These are phyloP conservation scores for Sanghuangporus weigelae DNA, from an alignment of 1,284 basidiomycete genomes.

Conservation along the genomic window DNA sequence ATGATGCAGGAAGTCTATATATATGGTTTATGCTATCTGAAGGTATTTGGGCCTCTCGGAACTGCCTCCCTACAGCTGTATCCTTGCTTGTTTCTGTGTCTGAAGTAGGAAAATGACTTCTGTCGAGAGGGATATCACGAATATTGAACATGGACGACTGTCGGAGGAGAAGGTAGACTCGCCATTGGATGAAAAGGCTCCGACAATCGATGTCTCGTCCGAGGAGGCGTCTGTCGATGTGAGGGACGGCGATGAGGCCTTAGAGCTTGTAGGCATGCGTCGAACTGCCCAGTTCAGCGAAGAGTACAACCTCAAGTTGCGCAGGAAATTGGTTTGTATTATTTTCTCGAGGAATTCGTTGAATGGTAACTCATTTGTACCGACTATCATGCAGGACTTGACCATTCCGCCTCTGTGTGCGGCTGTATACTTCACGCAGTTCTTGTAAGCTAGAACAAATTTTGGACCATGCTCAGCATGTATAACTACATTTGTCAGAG, in stretches of 20 bases:
- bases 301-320: constrained; percentile 51
- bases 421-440: constrained; percentile 64
- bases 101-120: not conserved
- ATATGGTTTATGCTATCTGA: not conserved
- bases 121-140: not conserved
- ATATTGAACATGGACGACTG: not conserved
- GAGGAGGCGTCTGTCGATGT: constrained; percentile 36
- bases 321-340: constrained; percentile 49
- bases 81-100: not conserved
- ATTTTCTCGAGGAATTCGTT: not conserved
- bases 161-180: constrained; percentile 8
- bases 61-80: not conserved
- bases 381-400: constrained; percentile 36
- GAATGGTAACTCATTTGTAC: not conserved
- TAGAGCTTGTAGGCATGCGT: constrained; percentile 51
- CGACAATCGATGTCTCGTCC: constrained; percentile 15
- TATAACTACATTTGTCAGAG: constrained; percentile 31
- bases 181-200: constrained; percentile 10
- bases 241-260: constrained; percentile 43
- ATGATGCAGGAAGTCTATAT: not conserved
- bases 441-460: constrained; percentile 36
- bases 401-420: constrained; percentile 58
- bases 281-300: constrained; percentile 50
- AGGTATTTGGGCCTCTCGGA: not conserved
- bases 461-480: not conserved